phyloP scores from a whole-genome alignment of 176 grass and related monocot species.

The Hsuehochloa calcarea region DNA sequence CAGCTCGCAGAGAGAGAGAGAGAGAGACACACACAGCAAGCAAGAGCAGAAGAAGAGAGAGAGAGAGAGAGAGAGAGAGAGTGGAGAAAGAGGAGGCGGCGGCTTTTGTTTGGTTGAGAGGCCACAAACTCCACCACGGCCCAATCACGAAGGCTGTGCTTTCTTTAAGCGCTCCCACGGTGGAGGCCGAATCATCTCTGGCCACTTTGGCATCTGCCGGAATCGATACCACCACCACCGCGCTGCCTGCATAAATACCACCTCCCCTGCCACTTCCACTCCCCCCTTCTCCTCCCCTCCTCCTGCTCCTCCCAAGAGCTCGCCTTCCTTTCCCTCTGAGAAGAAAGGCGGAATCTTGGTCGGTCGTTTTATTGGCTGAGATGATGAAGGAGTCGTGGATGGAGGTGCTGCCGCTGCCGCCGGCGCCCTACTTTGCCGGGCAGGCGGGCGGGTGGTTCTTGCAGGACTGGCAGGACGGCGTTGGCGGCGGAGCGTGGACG shows the following conservation, averaged over 20 bases:
- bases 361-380: conserved; percentile 1
- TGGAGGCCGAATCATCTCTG: conserved; percentile 49
- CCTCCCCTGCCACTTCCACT: conserved; percentile 16
- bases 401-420: conserved; percentile 58
- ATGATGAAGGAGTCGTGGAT: conserved; percentile 80
- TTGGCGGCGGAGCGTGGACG: conserved; percentile 49
- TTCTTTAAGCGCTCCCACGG: conserved; percentile 49
- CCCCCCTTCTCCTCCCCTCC: not conserved
- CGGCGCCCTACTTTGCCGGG: conserved; percentile 46
- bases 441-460: conserved; percentile 38
- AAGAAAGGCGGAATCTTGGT: conserved; percentile 19
- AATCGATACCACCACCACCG: conserved; percentile 7
- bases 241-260: conserved; percentile 39
- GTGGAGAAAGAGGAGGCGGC: not conserved
- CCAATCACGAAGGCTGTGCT: conserved; percentile 39
- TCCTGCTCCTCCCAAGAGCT: not conserved
- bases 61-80: not conserved
- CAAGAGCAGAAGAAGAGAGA: not conserved
- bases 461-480: conserved; percentile 24
- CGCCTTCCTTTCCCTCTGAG: not conserved
- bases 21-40: not conserved
- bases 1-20: not conserved
- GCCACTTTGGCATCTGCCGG: conserved; percentile 62
- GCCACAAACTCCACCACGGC: conserved; percentile 56
- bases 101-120: conserved; percentile 65